A percentile compares a stretch with the other conserved stretches of the same genome.
Evolutionary conservation across 805 yeast genomes (phyloP).

Genomic region (Myxozyma neotropica): DNA sequence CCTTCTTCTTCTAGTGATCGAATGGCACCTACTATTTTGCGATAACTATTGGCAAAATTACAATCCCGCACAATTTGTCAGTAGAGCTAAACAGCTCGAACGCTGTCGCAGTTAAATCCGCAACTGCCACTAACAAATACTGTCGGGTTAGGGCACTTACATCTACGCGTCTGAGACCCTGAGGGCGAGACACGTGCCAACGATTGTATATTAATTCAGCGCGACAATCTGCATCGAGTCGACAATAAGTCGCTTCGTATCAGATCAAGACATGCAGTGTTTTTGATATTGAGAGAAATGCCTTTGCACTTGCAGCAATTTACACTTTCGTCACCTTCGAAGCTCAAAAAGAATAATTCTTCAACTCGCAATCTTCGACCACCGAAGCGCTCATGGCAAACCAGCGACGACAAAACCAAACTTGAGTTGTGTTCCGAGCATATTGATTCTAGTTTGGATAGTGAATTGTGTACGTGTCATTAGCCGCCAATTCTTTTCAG

Average conservation of each 20-base stretch:
- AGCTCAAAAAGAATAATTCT: background rate
- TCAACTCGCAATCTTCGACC: background rate
- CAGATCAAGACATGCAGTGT: too few relatives aligned
- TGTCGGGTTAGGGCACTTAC: background rate
- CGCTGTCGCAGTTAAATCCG: background rate
- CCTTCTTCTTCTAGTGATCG: too few relatives aligned
- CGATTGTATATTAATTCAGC: too few relatives aligned
- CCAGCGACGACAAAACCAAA: slow-evolving; percentile 20
- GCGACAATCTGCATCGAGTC: too few relatives aligned
- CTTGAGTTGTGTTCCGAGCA: slow-evolving; percentile 16
- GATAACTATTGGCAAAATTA: too few relatives aligned
- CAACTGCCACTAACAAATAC: background rate
- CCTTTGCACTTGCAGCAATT: background rate
- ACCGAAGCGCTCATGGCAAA: slow-evolving; percentile 14
- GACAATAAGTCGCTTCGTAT: too few relatives aligned
- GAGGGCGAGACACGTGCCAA: too few relatives aligned
- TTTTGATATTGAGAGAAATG: too few relatives aligned
- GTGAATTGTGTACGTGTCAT: slow-evolving; percentile 30
- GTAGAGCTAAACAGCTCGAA: background rate
- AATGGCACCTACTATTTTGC: too few relatives aligned
- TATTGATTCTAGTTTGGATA: slow-evolving; percentile 23
- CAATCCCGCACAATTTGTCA: too few relatives aligned
- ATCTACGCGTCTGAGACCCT: background rate
- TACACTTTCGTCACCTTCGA: background rate
- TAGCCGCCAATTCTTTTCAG: too few relatives aligned